Percentiles rank a stretch among this genome's conserved stretches.
Conservation (phyloP, 257 asterid genomes). For the Echites panduratus region DNA sequence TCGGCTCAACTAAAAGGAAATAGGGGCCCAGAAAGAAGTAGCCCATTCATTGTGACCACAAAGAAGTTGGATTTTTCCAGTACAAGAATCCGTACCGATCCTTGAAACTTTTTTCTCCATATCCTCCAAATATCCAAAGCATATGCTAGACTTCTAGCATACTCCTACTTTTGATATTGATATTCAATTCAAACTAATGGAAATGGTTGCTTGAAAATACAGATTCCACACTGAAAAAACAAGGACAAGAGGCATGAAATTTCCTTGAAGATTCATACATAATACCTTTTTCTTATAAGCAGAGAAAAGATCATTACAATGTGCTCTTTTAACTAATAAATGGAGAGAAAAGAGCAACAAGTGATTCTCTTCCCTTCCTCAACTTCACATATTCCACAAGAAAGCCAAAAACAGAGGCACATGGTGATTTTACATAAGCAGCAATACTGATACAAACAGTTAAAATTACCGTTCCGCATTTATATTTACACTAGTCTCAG, state of each 20-base stretch:
- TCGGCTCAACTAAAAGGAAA: neutral
- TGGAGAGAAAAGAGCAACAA: neutral
- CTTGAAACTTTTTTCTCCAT: neutral
- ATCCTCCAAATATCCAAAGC: neutral
- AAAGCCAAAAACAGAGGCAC: neutral
- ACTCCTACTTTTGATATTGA: neutral
- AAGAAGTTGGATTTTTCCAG: neutral
- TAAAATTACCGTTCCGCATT: slow-evolving; percentile 8
- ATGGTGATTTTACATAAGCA: neutral
- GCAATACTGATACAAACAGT: neutral
- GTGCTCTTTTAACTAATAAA: neutral
- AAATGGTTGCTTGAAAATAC: neutral
- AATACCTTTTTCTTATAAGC: neutral
- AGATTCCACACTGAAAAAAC: neutral
- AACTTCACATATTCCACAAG: neutral
- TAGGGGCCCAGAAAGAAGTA: too few relatives aligned
- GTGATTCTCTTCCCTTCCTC: slow-evolving; percentile 4
- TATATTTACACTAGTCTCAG: slow-evolving; percentile 13
- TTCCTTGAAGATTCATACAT: slow-evolving; percentile 9
- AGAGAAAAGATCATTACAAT: slow-evolving; percentile 1
- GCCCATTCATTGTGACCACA: neutral
- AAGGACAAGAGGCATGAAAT: neutral
- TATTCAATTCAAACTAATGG: neutral
- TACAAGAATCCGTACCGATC: slow-evolving; percentile 5
- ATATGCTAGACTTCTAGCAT: neutral